These are phyloP conservation scores for Penicillium coffeae DNA, from an alignment of 495 filamentous ascomycete genomes.

Conservation along the genomic window DNA sequence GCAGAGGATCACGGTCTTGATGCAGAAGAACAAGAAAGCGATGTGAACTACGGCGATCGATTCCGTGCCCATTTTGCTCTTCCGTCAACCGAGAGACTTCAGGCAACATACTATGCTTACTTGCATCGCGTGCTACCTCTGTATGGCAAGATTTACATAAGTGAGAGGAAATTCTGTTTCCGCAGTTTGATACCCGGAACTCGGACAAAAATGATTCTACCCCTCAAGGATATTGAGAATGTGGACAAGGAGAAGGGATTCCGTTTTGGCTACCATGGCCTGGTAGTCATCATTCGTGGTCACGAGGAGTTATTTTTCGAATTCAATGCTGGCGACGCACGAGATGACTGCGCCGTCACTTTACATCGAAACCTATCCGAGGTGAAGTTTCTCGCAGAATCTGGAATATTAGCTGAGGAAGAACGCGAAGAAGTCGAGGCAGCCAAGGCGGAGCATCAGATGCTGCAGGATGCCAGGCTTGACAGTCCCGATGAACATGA, in stretches of 20 bases:
- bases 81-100: constrained; percentile 76
- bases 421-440: constrained; percentile 68
- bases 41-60: constrained; percentile 62
- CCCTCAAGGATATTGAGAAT: constrained; percentile 88
- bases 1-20: constrained; percentile 61
- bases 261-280: constrained; percentile 83
- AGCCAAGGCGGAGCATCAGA: constrained; percentile 77
- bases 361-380: constrained; percentile 72
- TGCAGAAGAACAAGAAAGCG: constrained; percentile 59
- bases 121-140: constrained; percentile 84
- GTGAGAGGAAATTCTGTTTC: constrained; percentile 88
- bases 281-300: constrained; percentile 87
- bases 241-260: constrained; percentile 95
- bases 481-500: constrained; percentile 58
- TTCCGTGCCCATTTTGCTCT: constrained; percentile 90
- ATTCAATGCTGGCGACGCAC: constrained; percentile 67
- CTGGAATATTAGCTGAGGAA: constrained; percentile 62
- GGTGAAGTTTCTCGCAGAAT: constrained; percentile 67
- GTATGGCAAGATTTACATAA: constrained; percentile 96
- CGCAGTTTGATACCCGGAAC: constrained; percentile 87
- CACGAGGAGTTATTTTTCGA: constrained; percentile 98
- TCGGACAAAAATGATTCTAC: constrained; percentile 88
- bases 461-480: constrained; percentile 72
- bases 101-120: constrained; percentile 86
- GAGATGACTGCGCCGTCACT: constrained; percentile 86